Evolutionary conservation across 2,329 filamentous ascomycete genomes (phyloP), one percentile per base, ranked within the genome.

Genomic region (Trichoderma oligosporum): DNA sequence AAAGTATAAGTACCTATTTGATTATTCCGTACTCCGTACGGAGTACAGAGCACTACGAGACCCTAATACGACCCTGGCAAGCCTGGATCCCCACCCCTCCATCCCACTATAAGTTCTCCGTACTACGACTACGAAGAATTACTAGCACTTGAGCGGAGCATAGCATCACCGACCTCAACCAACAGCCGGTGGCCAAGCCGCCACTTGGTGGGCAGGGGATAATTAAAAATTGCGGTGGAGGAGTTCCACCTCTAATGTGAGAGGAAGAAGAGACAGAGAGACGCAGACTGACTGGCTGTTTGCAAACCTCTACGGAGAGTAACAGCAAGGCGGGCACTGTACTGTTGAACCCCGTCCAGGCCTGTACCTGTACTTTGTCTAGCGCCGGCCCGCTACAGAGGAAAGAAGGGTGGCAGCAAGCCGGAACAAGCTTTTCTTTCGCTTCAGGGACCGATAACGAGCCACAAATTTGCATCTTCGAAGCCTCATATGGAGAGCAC

Each of bases 11-110:
- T n/a, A n/a, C n/a, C n/a, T n/a, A n/a, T n/a, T n/a, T n/a, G n/a
- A n/a, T n/a, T n/a, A n/a, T n/a, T n/a, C n/a, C n/a, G n/a, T n/a
- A n/a, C n/a, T n/a, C n/a, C n/a, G n/a, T n/a, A n/a, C n/a, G n/a
- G n/a, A n/a, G n/a, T n/a, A n/a, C n/a, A n/a, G n/a, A n/a, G n/a
- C n/a, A 48, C 45, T 57, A 8, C 14, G 35, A 44, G 49, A 25
- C 49, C 48, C 48, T 45, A 27, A 7, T 36, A 33, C n/a, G 42
- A 41, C 49, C 57, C 57, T 59, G 52, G 57, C 57, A 48, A 53
- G 44, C 51, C 57, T 42, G 57, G 56, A 56, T 52, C 48, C 47
- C 46, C 52, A 55, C 57, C 57, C 49, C 42, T 56, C 52, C 51
- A 48, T 56, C 48, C 48, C 49, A 56, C 49, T 45, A 4, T 39